Percentiles rank a stretch among this genome's conserved stretches.
These are phyloP conservation scores for Botryotinia globosa DNA, from an alignment of 2,329 filamentous ascomycete species.

Conservation along the genomic window DNA sequence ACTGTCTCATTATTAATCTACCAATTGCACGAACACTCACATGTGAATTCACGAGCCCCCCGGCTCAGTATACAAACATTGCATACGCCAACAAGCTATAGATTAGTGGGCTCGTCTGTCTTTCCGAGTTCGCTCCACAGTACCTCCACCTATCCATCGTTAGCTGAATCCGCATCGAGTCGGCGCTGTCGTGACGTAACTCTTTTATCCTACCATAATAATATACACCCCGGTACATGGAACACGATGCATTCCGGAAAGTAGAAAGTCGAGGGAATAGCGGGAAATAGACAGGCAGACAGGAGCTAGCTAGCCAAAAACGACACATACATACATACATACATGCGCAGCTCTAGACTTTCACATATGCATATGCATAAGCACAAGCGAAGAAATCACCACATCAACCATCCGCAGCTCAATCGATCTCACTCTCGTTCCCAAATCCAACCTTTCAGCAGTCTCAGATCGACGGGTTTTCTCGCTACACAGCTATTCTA, in stretches of 20 bases:
- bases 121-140: not conserved
- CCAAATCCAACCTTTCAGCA: not conserved
- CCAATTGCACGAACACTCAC: not conserved
- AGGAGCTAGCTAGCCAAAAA: not conserved
- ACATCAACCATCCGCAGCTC: not conserved
- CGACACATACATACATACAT: not conserved
- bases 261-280: not conserved
- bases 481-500: not conserved
- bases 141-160: not conserved
- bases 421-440: not conserved
- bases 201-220: not conserved
- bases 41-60: not conserved
- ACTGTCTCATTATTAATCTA: not conserved
- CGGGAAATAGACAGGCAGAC: not conserved
- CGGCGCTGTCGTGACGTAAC: not conserved
- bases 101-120: not conserved
- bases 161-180: not conserved
- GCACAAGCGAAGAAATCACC: not conserved
- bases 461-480: not conserved
- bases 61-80: not conserved
- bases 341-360: not conserved
- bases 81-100: not conserved
- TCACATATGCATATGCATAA: not conserved
- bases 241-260: not conserved
- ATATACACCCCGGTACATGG: not conserved